A percentile compares a stretch with the other conserved stretches of the same genome.
Conservation (phyloP, 1,284 basidiomycete species). For the Moniliophthora roreri region DNA sequence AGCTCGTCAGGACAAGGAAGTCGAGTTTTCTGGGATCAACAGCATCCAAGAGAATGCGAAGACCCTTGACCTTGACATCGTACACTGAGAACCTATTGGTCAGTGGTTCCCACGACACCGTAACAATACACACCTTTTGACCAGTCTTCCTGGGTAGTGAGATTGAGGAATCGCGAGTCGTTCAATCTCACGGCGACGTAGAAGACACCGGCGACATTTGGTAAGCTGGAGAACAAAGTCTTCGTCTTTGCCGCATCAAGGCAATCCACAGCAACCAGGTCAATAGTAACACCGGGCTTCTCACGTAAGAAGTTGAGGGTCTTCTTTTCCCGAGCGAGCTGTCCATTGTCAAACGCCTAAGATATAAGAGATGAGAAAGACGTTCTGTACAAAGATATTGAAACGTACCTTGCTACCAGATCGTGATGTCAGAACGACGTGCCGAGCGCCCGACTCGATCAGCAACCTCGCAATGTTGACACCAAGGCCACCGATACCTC, state of each 20-base stretch:
- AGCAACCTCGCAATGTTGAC: not conserved
- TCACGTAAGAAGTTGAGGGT: not conserved
- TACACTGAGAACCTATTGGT: not conserved
- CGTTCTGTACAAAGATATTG: not conserved
- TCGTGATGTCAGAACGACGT: conserved; percentile 3
- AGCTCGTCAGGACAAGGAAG: conserved; percentile 4
- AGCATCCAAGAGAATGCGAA: conserved; percentile 1
- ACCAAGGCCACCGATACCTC: not conserved
- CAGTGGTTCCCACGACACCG: not conserved
- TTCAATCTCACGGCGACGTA: conserved; percentile 18
- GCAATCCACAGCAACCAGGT: conserved; percentile 4
- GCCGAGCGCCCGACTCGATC: not conserved
- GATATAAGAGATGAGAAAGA: not conserved
- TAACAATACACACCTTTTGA: conserved; percentile 10
- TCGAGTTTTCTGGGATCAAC: conserved; percentile 5
- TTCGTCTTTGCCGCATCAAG: conserved; percentile 4
- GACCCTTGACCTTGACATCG: conserved; percentile 2
- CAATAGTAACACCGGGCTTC: conserved; percentile 1
- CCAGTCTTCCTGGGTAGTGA: conserved; percentile 17
- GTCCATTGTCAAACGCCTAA: conserved; percentile 1
- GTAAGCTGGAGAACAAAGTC: not conserved
- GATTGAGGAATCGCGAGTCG: conserved; percentile 17
- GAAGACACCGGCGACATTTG: conserved; percentile 16
- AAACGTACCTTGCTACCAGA: conserved; percentile 1
- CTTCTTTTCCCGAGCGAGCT: conserved; percentile 1